Conservation (phyloP, 805 yeast genomes). For the Starmerella floris region DNA sequence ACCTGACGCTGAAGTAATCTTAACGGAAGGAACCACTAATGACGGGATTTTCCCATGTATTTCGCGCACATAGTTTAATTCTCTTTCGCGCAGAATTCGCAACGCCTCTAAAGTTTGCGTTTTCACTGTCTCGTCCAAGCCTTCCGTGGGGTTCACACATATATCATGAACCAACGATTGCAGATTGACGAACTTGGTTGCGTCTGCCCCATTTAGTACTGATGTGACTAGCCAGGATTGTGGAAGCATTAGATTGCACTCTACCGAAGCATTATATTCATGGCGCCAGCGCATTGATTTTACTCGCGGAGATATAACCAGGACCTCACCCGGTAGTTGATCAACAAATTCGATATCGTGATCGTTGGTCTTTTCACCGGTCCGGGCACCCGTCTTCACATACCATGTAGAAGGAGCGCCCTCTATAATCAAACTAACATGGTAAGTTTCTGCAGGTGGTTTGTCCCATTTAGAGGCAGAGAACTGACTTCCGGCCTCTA, state of each 20-base stretch:
- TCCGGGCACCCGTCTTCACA: not conserved
- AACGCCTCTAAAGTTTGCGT: too few relatives aligned
- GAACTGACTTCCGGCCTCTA: constrained; percentile 9
- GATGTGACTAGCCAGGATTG: constrained; percentile 3
- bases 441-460: constrained; percentile 1
- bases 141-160: too few relatives aligned
- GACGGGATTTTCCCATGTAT: too few relatives aligned
- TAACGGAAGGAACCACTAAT: too few relatives aligned
- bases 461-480: not conserved
- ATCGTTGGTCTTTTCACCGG: not conserved
- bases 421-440: constrained; percentile 3
- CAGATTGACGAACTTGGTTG: not conserved
- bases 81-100: too few relatives aligned
- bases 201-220: not conserved
- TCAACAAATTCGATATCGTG: constrained; percentile 1
- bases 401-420: constrained; percentile 12
- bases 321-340: constrained; percentile 9
- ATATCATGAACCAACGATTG: too few relatives aligned
- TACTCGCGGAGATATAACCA: constrained; percentile 4
- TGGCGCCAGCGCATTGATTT: constrained; percentile 11
- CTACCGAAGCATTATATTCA: constrained; percentile 4
- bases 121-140: too few relatives aligned
- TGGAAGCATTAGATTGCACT: not conserved
- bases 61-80: too few relatives aligned
- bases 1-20: too few relatives aligned